These are phyloP conservation scores for Pseudohalonectria lignicola DNA, from an alignment of 2,329 filamentous ascomycete genomes.

Conservation along the genomic window DNA sequence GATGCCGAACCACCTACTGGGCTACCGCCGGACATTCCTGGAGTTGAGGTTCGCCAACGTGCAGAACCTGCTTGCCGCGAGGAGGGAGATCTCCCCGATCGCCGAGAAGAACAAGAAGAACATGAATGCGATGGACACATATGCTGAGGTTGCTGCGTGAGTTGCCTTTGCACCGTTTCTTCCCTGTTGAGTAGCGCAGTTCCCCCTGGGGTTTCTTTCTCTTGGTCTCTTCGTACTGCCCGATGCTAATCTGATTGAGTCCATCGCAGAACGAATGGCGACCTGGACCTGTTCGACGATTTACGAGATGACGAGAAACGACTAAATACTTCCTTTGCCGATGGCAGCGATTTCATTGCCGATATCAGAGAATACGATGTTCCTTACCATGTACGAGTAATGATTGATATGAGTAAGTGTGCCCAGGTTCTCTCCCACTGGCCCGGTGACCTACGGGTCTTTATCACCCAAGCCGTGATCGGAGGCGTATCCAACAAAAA, in stretches of 20 bases:
- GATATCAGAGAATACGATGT: constrained; percentile 99
- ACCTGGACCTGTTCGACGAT: constrained; percentile 84
- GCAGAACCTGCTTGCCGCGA: constrained; percentile 70
- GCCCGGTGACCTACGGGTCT: no score
- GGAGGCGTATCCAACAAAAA: constrained; percentile 11
- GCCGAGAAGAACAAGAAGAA: constrained; percentile 96
- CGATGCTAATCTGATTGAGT: no score
- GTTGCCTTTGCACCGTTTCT: constrained; percentile 17
- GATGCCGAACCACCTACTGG: constrained; percentile 92
- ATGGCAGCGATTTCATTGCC: constrained; percentile 94
- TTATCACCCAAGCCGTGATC: no score
- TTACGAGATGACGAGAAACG: constrained; percentile 69
- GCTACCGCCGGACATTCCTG: constrained; percentile 80
- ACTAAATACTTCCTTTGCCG: constrained; percentile 62
- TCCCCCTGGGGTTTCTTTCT: no score
- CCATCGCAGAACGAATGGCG: constrained; percentile 46
- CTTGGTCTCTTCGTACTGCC: not conserved
- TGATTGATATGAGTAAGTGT: constrained; percentile 74
- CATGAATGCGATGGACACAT: constrained; percentile 94
- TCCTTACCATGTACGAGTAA: constrained; percentile 96
- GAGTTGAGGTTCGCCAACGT: constrained; percentile 84
- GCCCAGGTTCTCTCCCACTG: no score
- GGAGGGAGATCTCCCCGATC: constrained; percentile 75
- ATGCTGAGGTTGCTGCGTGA: constrained; percentile 87
- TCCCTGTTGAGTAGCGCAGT: no score